phyloP scores from a whole-genome alignment of 495 filamentous ascomycete genomes.

The Sphaerosporella brunnea region DNA sequence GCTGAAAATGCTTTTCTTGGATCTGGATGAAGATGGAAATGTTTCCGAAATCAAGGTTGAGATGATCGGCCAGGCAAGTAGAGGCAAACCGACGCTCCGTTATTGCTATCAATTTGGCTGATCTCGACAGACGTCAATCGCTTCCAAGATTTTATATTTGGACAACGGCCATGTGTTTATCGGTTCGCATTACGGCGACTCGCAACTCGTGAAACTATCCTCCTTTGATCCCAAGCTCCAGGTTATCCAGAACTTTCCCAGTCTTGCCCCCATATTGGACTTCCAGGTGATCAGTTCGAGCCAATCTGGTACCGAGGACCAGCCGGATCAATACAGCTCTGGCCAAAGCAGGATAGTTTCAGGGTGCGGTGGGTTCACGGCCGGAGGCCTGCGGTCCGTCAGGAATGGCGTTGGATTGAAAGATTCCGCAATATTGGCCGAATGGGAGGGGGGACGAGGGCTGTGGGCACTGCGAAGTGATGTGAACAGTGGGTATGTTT shows the following conservation, averaged over 20 bases:
- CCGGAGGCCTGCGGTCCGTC: conserved; percentile 72
- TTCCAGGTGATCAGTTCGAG: conserved; percentile 93
- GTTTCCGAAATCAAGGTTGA: conserved; percentile 51
- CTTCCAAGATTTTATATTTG: conserved; percentile 61
- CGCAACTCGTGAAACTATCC: conserved; percentile 55
- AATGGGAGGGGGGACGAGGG: conserved; percentile 53
- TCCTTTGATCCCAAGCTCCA: conserved; percentile 33
- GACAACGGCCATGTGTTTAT: conserved; percentile 60
- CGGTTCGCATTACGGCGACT: conserved; percentile 83
- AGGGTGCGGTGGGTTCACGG: conserved; percentile 70
- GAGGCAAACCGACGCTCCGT: background rate
- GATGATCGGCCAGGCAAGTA: conserved; percentile 36
- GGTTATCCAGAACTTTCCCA: conserved; percentile 58
- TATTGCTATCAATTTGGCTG: background rate
- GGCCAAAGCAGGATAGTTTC: conserved; percentile 90
- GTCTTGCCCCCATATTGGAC: conserved; percentile 80
- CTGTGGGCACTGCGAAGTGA: conserved; percentile 39
- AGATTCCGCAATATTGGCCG: conserved; percentile 56
- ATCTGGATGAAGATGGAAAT: conserved; percentile 41
- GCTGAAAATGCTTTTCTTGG: conserved; percentile 60
- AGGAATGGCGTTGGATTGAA: conserved; percentile 88
- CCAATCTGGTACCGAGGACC: conserved; percentile 51
- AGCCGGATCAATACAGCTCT: conserved; percentile 42
- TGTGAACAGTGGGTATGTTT: conserved; percentile 11
- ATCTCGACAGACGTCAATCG: conserved; percentile 40